Evolutionary conservation across 495 filamentous ascomycete species (phyloP).

Genomic region (Aspergillus nidulans): DNA sequence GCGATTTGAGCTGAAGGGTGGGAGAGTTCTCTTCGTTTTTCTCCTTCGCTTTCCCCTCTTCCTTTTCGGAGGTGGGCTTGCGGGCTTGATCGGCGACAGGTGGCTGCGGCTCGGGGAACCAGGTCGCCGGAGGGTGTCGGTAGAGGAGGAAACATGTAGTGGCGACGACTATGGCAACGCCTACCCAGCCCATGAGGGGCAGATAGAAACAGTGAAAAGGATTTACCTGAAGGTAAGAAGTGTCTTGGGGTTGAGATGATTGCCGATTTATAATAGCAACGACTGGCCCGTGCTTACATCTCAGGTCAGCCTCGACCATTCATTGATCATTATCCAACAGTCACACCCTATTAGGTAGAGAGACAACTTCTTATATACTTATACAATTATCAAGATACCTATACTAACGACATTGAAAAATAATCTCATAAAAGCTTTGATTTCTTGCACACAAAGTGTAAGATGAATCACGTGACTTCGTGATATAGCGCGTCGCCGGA

Average conservation of each 20-base stretch:
- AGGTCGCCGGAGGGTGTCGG: constrained; percentile 26
- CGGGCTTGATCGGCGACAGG: constrained; percentile 18
- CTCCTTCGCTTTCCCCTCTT: constrained; percentile 14
- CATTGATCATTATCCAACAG: background rate
- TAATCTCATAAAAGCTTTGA: too few relatives aligned
- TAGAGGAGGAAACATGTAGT: constrained; percentile 32
- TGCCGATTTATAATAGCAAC: background rate
- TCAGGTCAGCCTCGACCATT: background rate
- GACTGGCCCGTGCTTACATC: constrained; percentile 7
- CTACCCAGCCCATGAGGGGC: constrained; percentile 37
- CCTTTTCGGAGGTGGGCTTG: constrained; percentile 20
- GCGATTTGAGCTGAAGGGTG: background rate
- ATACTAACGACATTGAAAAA: too few relatives aligned
- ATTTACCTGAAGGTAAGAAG: background rate
- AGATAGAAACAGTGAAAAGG: background rate
- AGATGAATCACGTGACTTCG: constrained; percentile 19
- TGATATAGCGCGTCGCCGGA: constrained; percentile 10
- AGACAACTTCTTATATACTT: too few relatives aligned
- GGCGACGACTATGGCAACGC: constrained; percentile 29
- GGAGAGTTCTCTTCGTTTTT: background rate
- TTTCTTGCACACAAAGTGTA: too few relatives aligned
- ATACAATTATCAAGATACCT: too few relatives aligned
- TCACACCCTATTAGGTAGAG: too few relatives aligned
- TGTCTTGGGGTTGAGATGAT: background rate
- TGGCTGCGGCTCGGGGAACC: constrained; percentile 19